Conservation (phyloP, 2,329 filamentous ascomycete species). For the Rachicladosporium sp. region DNA sequence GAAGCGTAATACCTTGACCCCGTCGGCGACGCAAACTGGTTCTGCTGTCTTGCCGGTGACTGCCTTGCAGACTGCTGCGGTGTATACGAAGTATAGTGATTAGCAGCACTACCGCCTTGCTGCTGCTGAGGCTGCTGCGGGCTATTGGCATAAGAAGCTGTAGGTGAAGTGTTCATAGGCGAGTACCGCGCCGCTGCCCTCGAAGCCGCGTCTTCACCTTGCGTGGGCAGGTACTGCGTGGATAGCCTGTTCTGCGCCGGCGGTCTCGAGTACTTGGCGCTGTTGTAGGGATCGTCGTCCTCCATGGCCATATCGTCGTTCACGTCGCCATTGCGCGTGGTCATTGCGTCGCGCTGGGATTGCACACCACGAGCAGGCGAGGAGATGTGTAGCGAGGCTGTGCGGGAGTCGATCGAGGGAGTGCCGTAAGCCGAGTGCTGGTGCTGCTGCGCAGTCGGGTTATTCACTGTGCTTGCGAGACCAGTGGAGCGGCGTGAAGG, state of each 20-base stretch:
- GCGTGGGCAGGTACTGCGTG: slow-evolving; percentile 50
- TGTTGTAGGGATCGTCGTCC: slow-evolving; percentile 74
- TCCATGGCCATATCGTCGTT: slow-evolving; percentile 54
- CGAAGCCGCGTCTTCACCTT: slow-evolving; percentile 48
- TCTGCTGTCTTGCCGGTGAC: slow-evolving; percentile 56
- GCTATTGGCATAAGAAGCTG: slow-evolving; percentile 53
- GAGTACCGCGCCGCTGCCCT: slow-evolving; percentile 85
- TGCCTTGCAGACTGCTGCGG: slow-evolving; percentile 50
- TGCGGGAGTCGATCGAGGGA: slow-evolving; percentile 23
- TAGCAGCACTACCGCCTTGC: slow-evolving; percentile 8
- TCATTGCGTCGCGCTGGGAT: slow-evolving; percentile 4
- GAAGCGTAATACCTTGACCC: slow-evolving; percentile 45
- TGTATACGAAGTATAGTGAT: slow-evolving; percentile 23
- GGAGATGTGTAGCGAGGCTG: slow-evolving; percentile 25
- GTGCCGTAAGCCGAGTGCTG: slow-evolving; percentile 8
- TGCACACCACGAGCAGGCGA: slow-evolving; percentile 12
- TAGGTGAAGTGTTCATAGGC: slow-evolving; percentile 84
- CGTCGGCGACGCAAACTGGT: slow-evolving; percentile 42
- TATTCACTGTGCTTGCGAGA: too few relatives aligned
- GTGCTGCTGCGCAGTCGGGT: too few relatives aligned
- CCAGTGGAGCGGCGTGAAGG: too few relatives aligned
- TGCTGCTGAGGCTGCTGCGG: slow-evolving; percentile 38
- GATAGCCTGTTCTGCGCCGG: slow-evolving; percentile 47
- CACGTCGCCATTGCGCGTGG: slow-evolving; percentile 27
- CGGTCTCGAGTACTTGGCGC: slow-evolving; percentile 74